phyloP scores from a whole-genome alignment of 2,329 filamentous ascomycete species.

The Fusarium armeniacum region DNA sequence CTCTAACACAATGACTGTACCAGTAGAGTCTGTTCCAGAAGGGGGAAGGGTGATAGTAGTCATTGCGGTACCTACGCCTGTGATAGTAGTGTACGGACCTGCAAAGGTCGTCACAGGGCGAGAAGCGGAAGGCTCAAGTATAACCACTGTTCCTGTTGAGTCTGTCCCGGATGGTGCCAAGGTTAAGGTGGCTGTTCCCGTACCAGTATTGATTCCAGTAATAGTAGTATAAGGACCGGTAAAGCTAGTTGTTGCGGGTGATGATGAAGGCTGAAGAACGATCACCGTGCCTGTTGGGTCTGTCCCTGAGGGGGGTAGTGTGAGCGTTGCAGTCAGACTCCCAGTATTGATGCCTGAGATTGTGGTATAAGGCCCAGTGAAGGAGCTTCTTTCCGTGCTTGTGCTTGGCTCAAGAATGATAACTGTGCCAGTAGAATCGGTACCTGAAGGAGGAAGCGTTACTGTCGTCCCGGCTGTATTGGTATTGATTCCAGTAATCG shows the following conservation, averaged over 20 bases:
- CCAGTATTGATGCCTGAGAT: conserved; percentile 1
- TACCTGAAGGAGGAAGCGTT: not conserved
- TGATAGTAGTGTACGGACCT: not conserved
- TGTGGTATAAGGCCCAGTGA: conserved; percentile 11
- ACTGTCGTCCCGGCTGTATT: not conserved
- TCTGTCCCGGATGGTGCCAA: no score
- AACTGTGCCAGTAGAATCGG: not conserved
- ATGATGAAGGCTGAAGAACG: not conserved
- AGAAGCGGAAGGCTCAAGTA: not conserved
- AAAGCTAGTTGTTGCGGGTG: not conserved
- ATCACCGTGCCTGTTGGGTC: not conserved
- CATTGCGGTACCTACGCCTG: no score
- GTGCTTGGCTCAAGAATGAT: conserved; percentile 1
- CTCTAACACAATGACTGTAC: no score
- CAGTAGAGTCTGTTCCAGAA: no score
- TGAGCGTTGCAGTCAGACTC: not conserved
- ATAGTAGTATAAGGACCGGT: not conserved
- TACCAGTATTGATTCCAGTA: no score
- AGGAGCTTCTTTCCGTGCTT: not conserved
- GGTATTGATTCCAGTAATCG: not conserved
- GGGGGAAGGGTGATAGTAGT: no score
- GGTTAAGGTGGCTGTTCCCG: no score
- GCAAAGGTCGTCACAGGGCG: not conserved
- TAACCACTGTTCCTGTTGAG: no score
- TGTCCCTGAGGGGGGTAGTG: not conserved